These are phyloP conservation scores for Wickerhamomyces sp. DNA, from an alignment of 1,139 yeast species.

Conservation along the genomic window DNA sequence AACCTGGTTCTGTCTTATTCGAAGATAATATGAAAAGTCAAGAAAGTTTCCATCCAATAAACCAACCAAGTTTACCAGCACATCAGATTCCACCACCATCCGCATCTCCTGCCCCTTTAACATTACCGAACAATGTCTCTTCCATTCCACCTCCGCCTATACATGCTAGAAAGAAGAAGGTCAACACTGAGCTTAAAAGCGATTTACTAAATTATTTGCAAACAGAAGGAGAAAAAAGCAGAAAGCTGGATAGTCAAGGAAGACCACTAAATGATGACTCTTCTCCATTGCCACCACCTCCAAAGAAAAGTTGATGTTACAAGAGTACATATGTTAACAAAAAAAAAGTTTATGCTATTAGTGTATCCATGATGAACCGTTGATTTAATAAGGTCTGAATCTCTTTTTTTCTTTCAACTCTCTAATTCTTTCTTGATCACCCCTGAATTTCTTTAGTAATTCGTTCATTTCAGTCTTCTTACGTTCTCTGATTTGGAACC, in stretches of 20 bases:
- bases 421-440: slow-evolving; percentile 83
- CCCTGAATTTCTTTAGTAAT: slow-evolving; percentile 73
- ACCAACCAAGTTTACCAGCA: background rate
- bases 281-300: slow-evolving; percentile 29
- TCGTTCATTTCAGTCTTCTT: slow-evolving; percentile 93
- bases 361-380: background rate
- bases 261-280: slow-evolving; percentile 6
- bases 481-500: slow-evolving; percentile 91
- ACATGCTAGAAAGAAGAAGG: slow-evolving; percentile 27
- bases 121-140: background rate
- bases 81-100: slow-evolving; percentile 4
- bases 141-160: slow-evolving; percentile 18
- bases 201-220: slow-evolving; percentile 31
- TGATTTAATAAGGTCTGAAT: slow-evolving; percentile 65
- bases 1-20: slow-evolving; percentile 24
- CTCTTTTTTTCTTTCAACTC: slow-evolving; percentile 75
- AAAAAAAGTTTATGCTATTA: background rate
- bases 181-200: slow-evolving; percentile 9
- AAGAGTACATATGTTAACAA: background rate
- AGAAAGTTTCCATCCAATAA: slow-evolving; percentile 9
- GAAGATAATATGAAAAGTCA: slow-evolving; percentile 12
- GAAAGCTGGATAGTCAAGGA: slow-evolving; percentile 22
- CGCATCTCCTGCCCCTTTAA: slow-evolving; percentile 1
- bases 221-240: slow-evolving; percentile 33
- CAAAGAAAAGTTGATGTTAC: slow-evolving; percentile 15